Evolutionary conservation across 2,329 filamentous ascomycete species (phyloP).

Genomic region (Endothia cerciana): DNA sequence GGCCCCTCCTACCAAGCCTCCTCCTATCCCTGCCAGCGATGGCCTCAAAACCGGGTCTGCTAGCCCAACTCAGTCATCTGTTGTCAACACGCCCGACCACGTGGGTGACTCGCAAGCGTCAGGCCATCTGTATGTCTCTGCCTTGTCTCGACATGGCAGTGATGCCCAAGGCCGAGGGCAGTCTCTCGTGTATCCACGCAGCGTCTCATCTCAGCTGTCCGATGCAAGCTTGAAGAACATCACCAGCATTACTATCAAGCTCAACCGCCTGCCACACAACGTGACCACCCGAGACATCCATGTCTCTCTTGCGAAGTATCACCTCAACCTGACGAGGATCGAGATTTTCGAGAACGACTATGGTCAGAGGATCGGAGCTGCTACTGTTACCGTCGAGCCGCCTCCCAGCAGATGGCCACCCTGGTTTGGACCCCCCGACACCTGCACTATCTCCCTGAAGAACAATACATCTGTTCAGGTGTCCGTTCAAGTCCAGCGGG

Average conservation of each 20-base stretch:
- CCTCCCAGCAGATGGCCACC: constrained; percentile 45
- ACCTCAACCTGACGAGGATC: constrained; percentile 55
- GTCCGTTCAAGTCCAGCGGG: background rate
- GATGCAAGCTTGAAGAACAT: background rate
- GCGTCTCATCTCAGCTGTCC: background rate
- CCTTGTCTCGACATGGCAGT: background rate
- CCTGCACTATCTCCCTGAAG: constrained; percentile 4
- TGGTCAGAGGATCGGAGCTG: constrained; percentile 45
- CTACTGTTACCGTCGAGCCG: constrained; percentile 61
- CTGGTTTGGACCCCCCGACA: constrained; percentile 14
- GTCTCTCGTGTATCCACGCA: background rate
- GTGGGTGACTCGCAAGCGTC: background rate
- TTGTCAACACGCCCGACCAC: background rate
- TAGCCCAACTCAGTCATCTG: background rate
- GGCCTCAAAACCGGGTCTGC: background rate
- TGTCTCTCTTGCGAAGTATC: constrained; percentile 54
- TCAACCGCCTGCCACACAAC: constrained; percentile 41
- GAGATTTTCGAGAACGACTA: constrained; percentile 54
- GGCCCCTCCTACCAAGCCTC: background rate
- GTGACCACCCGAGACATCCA: constrained; percentile 52
- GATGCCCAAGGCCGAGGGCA: background rate
- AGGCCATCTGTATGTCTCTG: background rate
- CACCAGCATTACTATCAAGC: constrained; percentile 37
- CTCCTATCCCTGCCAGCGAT: background rate
- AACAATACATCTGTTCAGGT: background rate